Conservation (phyloP, 495 filamentous ascomycete genomes). For the Hypoxylon crocopeplum region DNA sequence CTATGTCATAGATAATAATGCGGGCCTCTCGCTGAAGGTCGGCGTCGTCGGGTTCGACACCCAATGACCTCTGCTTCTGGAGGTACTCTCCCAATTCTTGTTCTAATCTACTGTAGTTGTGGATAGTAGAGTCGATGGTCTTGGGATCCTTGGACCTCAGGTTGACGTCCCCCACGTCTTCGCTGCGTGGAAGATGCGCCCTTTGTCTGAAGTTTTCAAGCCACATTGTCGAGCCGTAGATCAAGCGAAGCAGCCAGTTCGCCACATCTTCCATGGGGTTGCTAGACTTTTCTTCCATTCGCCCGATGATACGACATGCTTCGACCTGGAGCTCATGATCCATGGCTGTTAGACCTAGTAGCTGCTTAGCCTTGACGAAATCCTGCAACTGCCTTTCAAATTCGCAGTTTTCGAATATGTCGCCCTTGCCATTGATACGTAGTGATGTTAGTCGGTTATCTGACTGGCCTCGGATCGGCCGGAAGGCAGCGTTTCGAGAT, state of each 20-base stretch:
- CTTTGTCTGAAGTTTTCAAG: conserved; percentile 56
- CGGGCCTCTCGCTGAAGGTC: conserved; percentile 70
- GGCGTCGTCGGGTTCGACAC: conserved; percentile 63
- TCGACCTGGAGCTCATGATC: conserved; percentile 60
- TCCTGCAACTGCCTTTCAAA: conserved; percentile 56
- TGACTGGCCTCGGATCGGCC: conserved; percentile 41
- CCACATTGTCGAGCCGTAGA: conserved; percentile 51
- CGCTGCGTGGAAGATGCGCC: conserved; percentile 56
- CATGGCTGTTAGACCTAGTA: conserved; percentile 60
- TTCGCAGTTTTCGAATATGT: conserved; percentile 55
- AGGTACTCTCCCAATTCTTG: conserved; percentile 65
- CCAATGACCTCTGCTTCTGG: conserved; percentile 53
- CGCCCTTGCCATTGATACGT: conserved; percentile 54
- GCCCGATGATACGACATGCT: conserved; percentile 57
- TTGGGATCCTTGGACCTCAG: conserved; percentile 57
- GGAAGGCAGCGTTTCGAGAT: conserved; percentile 43
- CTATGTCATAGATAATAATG: conserved; percentile 67
- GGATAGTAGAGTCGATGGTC: conserved; percentile 59
- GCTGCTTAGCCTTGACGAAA: conserved; percentile 54
- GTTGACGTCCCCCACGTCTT: conserved; percentile 52
- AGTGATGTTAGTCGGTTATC: conserved; percentile 47
- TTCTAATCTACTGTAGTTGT: conserved; percentile 63
- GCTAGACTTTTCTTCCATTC: conserved; percentile 53
- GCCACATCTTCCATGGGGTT: conserved; percentile 52
- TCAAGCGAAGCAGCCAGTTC: conserved; percentile 57